Conservation (phyloP, 345 rosid species). For the Brassica incana region DNA sequence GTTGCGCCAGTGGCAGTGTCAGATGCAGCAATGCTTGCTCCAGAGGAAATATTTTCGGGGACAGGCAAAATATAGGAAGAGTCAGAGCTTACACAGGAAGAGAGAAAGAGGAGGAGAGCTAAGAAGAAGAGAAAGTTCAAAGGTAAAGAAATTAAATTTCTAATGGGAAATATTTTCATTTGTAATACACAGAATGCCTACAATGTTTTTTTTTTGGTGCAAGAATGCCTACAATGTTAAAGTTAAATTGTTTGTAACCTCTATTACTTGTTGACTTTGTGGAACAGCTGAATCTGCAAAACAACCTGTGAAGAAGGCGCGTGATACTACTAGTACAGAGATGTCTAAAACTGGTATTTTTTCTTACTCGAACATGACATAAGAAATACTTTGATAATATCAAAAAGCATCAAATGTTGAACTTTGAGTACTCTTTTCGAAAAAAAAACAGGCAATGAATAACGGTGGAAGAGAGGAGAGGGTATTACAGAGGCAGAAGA, state of each 20-base stretch:
- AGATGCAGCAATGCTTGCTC: slow-evolving; percentile 98
- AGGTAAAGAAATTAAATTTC: slow-evolving; percentile 48
- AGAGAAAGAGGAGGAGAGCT: slow-evolving; percentile 96
- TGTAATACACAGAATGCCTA: not conserved
- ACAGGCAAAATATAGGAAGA: slow-evolving; percentile 88
- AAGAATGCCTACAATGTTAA: not conserved
- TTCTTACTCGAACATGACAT: slow-evolving; percentile 4
- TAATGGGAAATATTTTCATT: not conserved
- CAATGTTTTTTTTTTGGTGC: not conserved
- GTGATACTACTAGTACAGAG: slow-evolving; percentile 10
- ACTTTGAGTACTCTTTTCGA: not conserved
- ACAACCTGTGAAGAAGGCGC: slow-evolving; percentile 52
- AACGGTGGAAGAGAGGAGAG: slow-evolving; percentile 17
- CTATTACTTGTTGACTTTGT: slow-evolving; percentile 7
- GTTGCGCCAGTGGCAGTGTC: slow-evolving; percentile 93
- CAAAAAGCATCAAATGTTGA: not conserved
- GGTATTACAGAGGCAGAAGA: not conserved
- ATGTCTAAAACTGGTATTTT: slow-evolving; percentile 44
- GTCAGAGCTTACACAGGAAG: slow-evolving; percentile 74
- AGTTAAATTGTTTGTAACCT: not conserved
- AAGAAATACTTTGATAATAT: not conserved
- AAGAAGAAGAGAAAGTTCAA: slow-evolving; percentile 86
- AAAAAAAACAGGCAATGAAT: slow-evolving; percentile 21
- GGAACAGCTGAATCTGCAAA: slow-evolving; percentile 61
- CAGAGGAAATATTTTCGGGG: slow-evolving; percentile 85